Evolutionary conservation across 768 basidiomycete species (phyloP).

Genomic region (Gloeostereum incarnatum): DNA sequence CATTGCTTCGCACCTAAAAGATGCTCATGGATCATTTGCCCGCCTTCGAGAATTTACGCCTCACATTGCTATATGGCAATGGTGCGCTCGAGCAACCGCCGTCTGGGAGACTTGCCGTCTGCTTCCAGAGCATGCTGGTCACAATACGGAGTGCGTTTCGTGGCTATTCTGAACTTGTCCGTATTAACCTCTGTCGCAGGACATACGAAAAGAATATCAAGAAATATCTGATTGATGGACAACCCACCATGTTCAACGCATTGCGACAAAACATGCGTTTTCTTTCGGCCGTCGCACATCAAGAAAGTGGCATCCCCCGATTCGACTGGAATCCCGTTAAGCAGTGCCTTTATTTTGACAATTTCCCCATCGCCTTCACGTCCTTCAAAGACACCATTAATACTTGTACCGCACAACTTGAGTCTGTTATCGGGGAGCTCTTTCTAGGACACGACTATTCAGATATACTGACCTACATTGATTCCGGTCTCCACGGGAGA

Average conservation of each 20-base stretch:
- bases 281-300: background rate
- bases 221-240: constrained; percentile 1
- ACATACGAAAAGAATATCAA: constrained; percentile 3
- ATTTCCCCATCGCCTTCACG: constrained; percentile 1
- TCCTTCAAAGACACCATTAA: background rate
- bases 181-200: background rate
- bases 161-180: background rate
- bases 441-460: background rate
- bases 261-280: constrained; percentile 2
- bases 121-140: background rate
- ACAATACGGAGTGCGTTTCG: background rate
- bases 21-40: constrained; percentile 4
- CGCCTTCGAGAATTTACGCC: background rate
- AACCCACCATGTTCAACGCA: constrained; percentile 2
- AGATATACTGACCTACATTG: background rate
- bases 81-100: constrained; percentile 3
- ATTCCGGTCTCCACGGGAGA: background rate
- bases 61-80: constrained; percentile 2
- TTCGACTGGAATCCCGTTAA: background rate
- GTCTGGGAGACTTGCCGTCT: background rate
- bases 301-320: constrained; percentile 2
- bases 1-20: constrained; percentile 2
- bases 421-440: background rate
- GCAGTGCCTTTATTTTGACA: constrained; percentile 3
- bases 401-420: background rate